A percentile compares a stretch with the other conserved stretches of the same genome.
Conservation (phyloP, 108 stramenopile genomes). For the Skeletonema costatum region DNA sequence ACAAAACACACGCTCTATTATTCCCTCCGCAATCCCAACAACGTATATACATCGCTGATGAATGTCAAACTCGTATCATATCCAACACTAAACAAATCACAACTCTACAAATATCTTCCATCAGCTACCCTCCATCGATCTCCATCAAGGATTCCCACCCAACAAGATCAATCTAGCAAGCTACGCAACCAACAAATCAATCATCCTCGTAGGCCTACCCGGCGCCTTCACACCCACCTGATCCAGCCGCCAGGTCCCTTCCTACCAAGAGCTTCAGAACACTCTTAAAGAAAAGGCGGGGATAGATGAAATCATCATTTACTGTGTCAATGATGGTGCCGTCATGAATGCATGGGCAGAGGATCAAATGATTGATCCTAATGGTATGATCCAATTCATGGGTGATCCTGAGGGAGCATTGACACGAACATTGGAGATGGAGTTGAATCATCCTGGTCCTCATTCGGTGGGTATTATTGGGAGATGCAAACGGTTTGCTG, state of each 20-base stretch:
- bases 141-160: conserved; percentile 47
- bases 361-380: conserved; percentile 26
- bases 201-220: conserved; percentile 50
- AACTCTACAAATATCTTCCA: not conserved
- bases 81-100: not conserved
- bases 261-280: conserved; percentile 42
- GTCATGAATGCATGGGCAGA: conserved; percentile 53
- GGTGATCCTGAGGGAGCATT: conserved; percentile 40
- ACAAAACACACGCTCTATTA: no score
- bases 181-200: conserved; percentile 30
- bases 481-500: conserved; percentile 52
- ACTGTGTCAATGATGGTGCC: conserved; percentile 51
- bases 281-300: conserved; percentile 24
- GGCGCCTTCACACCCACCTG: conserved; percentile 55
- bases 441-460: conserved; percentile 47
- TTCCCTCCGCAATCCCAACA: no score
- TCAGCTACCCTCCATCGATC: conserved; percentile 40
- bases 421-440: conserved; percentile 46
- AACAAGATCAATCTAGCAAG: conserved; percentile 31
- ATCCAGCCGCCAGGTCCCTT: conserved; percentile 47
- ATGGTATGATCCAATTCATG: conserved; percentile 32
- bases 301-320: conserved; percentile 48
- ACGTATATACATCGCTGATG: no score
- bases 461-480: conserved; percentile 37
- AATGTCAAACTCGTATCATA: not conserved